Conservation (phyloP, 371 early-diverging fungal species). For the Mortierella sp. region DNA sequence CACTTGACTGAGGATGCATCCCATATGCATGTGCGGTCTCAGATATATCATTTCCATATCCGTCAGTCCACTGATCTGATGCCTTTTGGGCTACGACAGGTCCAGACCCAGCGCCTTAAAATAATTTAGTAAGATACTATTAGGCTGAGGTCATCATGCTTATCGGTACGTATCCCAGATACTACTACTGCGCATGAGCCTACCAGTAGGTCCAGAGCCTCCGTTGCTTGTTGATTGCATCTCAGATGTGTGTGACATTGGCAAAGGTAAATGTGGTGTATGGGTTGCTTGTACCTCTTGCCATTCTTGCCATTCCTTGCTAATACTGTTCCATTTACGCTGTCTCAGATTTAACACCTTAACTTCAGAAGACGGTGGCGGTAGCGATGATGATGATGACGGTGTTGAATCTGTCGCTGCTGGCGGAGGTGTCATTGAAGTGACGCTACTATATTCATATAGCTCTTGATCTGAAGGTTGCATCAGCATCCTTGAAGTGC, state of each 20-base stretch:
- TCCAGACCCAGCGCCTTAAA: slow-evolving; percentile 6
- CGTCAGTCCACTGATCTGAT: not conserved
- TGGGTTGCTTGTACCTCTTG: slow-evolving; percentile 50
- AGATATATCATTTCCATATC: slow-evolving; percentile 3
- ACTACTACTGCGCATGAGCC: slow-evolving; percentile 1
- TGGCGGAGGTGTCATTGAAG: not conserved
- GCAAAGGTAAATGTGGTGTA: slow-evolving; percentile 8
- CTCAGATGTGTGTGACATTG: not conserved
- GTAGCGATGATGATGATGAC: not conserved
- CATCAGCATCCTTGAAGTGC: not conserved
- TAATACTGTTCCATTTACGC: slow-evolving; percentile 53
- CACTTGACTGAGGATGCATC: not conserved
- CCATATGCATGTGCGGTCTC: not conserved
- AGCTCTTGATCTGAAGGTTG: too few relatives aligned
- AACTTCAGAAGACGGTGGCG: not conserved
- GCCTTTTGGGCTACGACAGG: not conserved
- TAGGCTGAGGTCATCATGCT: not conserved
- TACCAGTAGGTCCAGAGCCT: not conserved
- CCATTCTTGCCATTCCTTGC: slow-evolving; percentile 56
- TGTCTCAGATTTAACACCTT: slow-evolving; percentile 42
- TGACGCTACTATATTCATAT: too few relatives aligned
- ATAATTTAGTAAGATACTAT: not conserved
- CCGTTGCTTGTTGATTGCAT: not conserved
- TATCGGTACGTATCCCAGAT: not conserved
- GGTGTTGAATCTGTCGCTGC: not conserved